Evolutionary conservation across 345 rosid species (phyloP).

Genomic region (Camelina sativa): DNA sequence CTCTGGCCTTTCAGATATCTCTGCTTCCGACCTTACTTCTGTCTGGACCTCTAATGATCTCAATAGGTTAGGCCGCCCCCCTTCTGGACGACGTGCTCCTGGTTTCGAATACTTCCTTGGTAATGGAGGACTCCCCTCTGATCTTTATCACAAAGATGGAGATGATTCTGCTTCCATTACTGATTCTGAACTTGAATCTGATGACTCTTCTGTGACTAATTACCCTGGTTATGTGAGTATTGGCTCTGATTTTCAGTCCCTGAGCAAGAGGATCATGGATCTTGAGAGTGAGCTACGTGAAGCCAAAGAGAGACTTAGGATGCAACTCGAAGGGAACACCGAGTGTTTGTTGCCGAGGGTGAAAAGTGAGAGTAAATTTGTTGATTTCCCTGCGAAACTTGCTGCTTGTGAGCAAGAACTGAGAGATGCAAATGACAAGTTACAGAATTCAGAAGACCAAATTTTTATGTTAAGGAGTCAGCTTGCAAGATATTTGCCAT

Average conservation of each 20-base stretch:
- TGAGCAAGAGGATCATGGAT: constrained; percentile 53
- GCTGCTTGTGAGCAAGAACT: constrained; percentile 65
- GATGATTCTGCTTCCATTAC: constrained; percentile 68
- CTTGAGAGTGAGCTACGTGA: constrained; percentile 68
- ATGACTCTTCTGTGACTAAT: constrained; percentile 72
- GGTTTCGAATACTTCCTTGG: constrained; percentile 74
- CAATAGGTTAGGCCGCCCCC: constrained; percentile 52
- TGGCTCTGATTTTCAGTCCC: constrained; percentile 55
- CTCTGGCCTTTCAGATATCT: constrained; percentile 58
- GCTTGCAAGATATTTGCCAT: constrained; percentile 51
- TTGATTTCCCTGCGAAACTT: constrained; percentile 51
- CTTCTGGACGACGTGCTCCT: constrained; percentile 60
- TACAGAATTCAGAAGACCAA: constrained; percentile 58
- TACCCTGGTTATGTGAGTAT: constrained; percentile 52
- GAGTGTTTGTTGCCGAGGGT: constrained; percentile 45
- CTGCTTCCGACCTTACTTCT: constrained; percentile 49
- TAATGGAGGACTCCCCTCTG: constrained; percentile 58
- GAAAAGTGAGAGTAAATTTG: constrained; percentile 44
- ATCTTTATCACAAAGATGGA: constrained; percentile 61
- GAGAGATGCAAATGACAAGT: constrained; percentile 54
- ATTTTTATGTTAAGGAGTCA: constrained; percentile 56
- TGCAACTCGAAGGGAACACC: constrained; percentile 52
- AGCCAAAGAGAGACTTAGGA: constrained; percentile 57
- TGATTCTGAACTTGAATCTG: constrained; percentile 77
- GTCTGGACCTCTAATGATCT: constrained; percentile 42